phyloP scores from a whole-genome alignment of 192 early-diverging fungal species.

The Coemansia sp. region DNA sequence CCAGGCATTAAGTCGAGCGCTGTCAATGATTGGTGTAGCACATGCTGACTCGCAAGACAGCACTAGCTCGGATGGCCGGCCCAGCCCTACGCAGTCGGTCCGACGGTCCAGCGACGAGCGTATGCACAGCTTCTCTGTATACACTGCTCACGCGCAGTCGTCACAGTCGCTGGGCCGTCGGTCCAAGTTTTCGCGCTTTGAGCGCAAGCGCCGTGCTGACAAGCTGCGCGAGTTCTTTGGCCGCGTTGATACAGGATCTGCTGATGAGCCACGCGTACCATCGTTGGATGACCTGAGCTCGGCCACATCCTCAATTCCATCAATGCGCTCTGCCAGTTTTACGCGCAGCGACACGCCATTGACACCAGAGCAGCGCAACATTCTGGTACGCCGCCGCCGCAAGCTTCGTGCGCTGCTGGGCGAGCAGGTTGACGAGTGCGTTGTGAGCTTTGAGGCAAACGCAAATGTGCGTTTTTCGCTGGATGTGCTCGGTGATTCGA shows the following conservation, averaged over 20 bases:
- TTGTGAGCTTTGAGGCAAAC: constrained; percentile 17
- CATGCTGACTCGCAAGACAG: constrained; percentile 38
- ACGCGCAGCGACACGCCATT: constrained; percentile 24
- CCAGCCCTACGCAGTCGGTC: background rate
- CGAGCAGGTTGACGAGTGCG: constrained; percentile 57
- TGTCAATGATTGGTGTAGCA: constrained; percentile 54
- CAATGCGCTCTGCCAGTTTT: constrained; percentile 9
- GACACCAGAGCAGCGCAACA: constrained; percentile 55
- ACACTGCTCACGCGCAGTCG: constrained; percentile 15
- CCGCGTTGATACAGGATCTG: background rate
- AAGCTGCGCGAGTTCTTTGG: constrained; percentile 60
- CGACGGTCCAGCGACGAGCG: constrained; percentile 4
- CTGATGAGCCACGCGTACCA: background rate
- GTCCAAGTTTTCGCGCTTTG: constrained; percentile 20
- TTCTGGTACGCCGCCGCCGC: constrained; percentile 60
- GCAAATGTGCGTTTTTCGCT: background rate
- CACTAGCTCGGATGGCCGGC: background rate
- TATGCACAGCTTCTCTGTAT: constrained; percentile 21
- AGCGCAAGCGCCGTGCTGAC: constrained; percentile 51
- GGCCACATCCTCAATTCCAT: constrained; percentile 12
- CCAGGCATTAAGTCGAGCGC: constrained; percentile 36
- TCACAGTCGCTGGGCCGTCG: constrained; percentile 11
- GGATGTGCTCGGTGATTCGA: constrained; percentile 8
- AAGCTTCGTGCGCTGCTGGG: constrained; percentile 65
- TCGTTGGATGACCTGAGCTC: background rate